Base-by-base conservation (phyloP, 805 yeast genomes). In the Saturnispora bothae region DNA sequence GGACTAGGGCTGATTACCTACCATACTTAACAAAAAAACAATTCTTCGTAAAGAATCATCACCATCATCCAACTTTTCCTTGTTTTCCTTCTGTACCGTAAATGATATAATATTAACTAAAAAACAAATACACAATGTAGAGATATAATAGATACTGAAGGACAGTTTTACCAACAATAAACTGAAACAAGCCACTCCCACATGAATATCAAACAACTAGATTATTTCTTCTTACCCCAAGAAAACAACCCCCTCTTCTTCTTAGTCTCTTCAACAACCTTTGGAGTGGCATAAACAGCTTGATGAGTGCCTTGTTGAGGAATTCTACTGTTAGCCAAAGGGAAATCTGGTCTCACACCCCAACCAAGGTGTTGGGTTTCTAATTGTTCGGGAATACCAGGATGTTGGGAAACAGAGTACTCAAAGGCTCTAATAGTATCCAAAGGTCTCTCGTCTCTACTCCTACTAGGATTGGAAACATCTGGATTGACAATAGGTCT, bases 371-470 rank as follows among this genome's bases (percentile, higher is more conserved):
- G 66, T 6, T 73, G 73, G 4, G 88, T 69, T 60, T 88, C 96
- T 51, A 85, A 66, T 50, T 83, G 85, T 41, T 84, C 92, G 38
- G 78, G 76, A 65, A 83, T 80, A 10, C 73, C 60, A 41, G 69
- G 63, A 59, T 92, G 98, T 37, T 95, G 95, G 5, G 95, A 84
- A 46, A 92, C 86, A 28, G 96, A 78, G 55, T 80, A 92, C 65
- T 92, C 97, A 60, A 92, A 92, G 4, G 83, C 70, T 50, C 97
- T 71, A 52, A 92, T 88, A 2, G 99, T 92, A 59, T 94, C 99
- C 51, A 92, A 65, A 4, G 99, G 99, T 52, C 99, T 75, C 62
- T 92, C 99, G 58, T 88, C 89, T 60, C 98, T 74, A 16, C 82
- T 63, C 52, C 99, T 73, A 5, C 96, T 78, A 21, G 99, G 99